These are phyloP conservation scores for Sporisorium exsertum DNA, from an alignment of 1,284 basidiomycete species.

Conservation along the genomic window DNA sequence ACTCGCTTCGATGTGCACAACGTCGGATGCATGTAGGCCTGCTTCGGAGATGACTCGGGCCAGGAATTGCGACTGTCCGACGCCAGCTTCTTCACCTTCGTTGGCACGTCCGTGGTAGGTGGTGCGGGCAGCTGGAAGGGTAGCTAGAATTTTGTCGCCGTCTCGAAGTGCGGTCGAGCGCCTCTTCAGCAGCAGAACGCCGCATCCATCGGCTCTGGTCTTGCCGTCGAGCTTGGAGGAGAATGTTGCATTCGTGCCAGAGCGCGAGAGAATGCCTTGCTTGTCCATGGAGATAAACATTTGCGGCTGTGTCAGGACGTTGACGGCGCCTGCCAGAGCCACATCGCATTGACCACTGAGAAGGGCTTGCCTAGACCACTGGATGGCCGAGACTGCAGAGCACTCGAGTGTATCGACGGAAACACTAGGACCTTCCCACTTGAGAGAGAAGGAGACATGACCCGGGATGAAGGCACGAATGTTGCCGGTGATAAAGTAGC, in stretches of 20 bases:
- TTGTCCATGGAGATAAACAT: slow-evolving; percentile 58
- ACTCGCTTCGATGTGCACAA: slow-evolving; percentile 49
- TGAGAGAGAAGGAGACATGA: slow-evolving; percentile 39
- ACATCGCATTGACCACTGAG: slow-evolving; percentile 50
- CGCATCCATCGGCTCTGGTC: slow-evolving; percentile 54
- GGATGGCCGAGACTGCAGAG: slow-evolving; percentile 39
- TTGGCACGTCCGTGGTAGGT: slow-evolving; percentile 14
- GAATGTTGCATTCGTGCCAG: slow-evolving; percentile 41
- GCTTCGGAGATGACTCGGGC: slow-evolving; percentile 24
- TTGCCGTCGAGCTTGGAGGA: slow-evolving; percentile 36
- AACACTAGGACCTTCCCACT: slow-evolving; percentile 47
- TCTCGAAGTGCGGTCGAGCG: slow-evolving; percentile 49
- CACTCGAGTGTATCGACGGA: slow-evolving; percentile 50
- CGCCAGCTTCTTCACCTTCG: background rate
- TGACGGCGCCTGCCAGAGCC: slow-evolving; percentile 48
- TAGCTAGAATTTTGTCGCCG: slow-evolving; percentile 48
- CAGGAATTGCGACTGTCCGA: slow-evolving; percentile 21
- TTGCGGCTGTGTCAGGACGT: slow-evolving; percentile 44
- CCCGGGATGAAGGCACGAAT: slow-evolving; percentile 57
- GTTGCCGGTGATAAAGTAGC: slow-evolving; percentile 58
- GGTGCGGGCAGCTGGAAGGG: slow-evolving; percentile 28
- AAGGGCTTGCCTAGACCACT: slow-evolving; percentile 44
- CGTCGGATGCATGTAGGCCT: background rate
- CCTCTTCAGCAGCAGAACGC: slow-evolving; percentile 50
- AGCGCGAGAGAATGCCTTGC: slow-evolving; percentile 38